These are phyloP conservation scores for Fusarium coicis DNA, from an alignment of 2,329 filamentous ascomycete genomes.

Conservation along the genomic window DNA sequence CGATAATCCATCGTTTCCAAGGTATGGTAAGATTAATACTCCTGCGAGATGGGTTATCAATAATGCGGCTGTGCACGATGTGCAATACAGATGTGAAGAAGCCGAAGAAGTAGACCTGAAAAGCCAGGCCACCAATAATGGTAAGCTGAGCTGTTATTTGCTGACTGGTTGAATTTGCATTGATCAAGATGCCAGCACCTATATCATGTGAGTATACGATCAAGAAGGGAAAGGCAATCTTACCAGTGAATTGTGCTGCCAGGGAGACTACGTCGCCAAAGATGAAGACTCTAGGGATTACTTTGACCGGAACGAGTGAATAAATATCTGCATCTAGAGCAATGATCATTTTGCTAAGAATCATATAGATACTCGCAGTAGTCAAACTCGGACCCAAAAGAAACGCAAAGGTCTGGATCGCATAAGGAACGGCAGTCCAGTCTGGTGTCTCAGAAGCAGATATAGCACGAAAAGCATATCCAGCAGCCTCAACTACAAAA, in stretches of 20 bases:
- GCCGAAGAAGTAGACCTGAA: slow-evolving; percentile 65
- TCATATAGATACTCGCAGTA: slow-evolving; percentile 58
- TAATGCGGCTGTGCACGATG: slow-evolving; percentile 54
- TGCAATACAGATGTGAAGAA: slow-evolving; percentile 60
- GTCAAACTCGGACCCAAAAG: slow-evolving; percentile 53
- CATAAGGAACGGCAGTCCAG: slow-evolving; percentile 46
- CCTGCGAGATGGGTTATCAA: not conserved
- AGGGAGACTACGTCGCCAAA: slow-evolving; percentile 59
- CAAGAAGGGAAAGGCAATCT: accelerated
- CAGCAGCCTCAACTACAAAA: slow-evolving; percentile 34
- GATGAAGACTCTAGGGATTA: slow-evolving; percentile 62
- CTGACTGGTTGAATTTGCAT: slow-evolving; percentile 31
- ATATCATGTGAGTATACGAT: not conserved
- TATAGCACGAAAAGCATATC: slow-evolving; percentile 59
- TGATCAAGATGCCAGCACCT: slow-evolving; percentile 34
- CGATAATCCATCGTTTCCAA: slow-evolving; percentile 42
- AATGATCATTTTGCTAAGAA: slow-evolving; percentile 53
- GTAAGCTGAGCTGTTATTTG: slow-evolving; percentile 54
- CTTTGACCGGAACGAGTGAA: slow-evolving; percentile 54
- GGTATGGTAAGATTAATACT: slow-evolving; percentile 30
- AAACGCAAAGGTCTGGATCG: slow-evolving; percentile 51
- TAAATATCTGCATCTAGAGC: slow-evolving; percentile 50
- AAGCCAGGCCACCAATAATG: slow-evolving; percentile 61
- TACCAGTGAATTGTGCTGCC: slow-evolving; percentile 33
- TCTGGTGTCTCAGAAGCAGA: slow-evolving; percentile 53